A percentile compares a stretch with the other conserved stretches of the same genome.
phyloP scores from a whole-genome alignment of 495 filamentous ascomycete genomes.

The Trichoderma gamsii region DNA sequence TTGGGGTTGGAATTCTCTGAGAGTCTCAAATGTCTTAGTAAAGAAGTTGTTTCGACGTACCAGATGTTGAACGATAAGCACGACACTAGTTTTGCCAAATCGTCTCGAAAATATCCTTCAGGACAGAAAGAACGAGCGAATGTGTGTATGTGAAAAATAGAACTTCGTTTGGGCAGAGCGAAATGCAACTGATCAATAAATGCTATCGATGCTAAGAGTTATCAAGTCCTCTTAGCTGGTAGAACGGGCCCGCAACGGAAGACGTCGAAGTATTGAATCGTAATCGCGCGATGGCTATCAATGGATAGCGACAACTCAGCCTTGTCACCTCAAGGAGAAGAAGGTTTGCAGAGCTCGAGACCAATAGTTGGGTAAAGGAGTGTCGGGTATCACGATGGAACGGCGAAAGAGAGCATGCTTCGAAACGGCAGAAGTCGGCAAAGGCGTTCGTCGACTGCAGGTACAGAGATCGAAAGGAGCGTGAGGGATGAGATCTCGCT shows the following conservation, averaged over 20 bases:
- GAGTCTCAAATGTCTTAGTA: neutral
- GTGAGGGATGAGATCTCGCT: neutral
- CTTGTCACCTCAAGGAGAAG: neutral
- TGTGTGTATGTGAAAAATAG: neutral
- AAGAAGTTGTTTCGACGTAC: neutral
- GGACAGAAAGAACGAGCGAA: neutral
- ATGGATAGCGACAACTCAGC: neutral
- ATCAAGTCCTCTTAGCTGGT: neutral
- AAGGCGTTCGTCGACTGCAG: neutral
- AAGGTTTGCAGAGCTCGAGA: neutral
- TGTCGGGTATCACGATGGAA: neutral
- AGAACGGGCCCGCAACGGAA: neutral
- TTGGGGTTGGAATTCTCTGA: neutral
- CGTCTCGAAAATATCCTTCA: neutral
- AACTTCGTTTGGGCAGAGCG: neutral
- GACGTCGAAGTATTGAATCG: neutral
- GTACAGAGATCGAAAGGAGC: neutral
- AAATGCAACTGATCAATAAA: neutral
- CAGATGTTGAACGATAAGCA: neutral
- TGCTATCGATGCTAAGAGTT: neutral
- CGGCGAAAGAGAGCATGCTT: constrained; percentile 7
- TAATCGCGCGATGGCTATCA: neutral
- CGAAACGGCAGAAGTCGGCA: neutral
- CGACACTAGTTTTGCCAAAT: neutral
- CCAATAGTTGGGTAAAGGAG: neutral